phyloP scores from a whole-genome alignment of 805 yeast species.

The Candida jianshihensis region DNA sequence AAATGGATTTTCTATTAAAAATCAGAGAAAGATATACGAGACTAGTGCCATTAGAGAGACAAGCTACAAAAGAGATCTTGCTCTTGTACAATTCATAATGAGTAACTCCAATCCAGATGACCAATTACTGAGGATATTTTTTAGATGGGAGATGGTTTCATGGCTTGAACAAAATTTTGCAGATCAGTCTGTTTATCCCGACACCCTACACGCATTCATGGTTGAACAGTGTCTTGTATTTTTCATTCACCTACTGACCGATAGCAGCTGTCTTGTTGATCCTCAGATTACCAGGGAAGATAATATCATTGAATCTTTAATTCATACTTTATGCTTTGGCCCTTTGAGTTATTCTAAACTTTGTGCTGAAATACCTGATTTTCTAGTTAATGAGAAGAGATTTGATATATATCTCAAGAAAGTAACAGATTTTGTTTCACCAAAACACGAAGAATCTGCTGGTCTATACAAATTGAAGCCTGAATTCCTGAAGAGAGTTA shows the following conservation, averaged over 20 bases:
- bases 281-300: slow-evolving; percentile 40
- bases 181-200: slow-evolving; percentile 37
- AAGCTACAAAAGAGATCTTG: slow-evolving; percentile 76
- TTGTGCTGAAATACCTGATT: slow-evolving; percentile 66
- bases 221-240: slow-evolving; percentile 74
- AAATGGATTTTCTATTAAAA: slow-evolving; percentile 76
- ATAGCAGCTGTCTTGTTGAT: slow-evolving; percentile 52
- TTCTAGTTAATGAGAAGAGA: slow-evolving; percentile 59
- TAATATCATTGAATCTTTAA: slow-evolving; percentile 60
- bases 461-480: slow-evolving; percentile 67
- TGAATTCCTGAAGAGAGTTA: slow-evolving; percentile 46
- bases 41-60: slow-evolving; percentile 74
- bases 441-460: slow-evolving; percentile 47
- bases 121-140: slow-evolving; percentile 49
- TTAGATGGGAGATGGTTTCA: slow-evolving; percentile 60
- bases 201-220: slow-evolving; percentile 45
- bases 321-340: slow-evolving; percentile 76
- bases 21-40: slow-evolving; percentile 74
- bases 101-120: slow-evolving; percentile 50
- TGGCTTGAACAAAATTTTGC: slow-evolving; percentile 43
- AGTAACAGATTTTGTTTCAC: slow-evolving; percentile 56
- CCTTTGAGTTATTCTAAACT: slow-evolving; percentile 67
- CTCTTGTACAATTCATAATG: slow-evolving; percentile 55
- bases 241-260: slow-evolving; percentile 61
- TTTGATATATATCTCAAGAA: slow-evolving; percentile 58